Conservation (phyloP, 2,329 filamentous ascomycete genomes). For the Claviceps sorghi region DNA sequence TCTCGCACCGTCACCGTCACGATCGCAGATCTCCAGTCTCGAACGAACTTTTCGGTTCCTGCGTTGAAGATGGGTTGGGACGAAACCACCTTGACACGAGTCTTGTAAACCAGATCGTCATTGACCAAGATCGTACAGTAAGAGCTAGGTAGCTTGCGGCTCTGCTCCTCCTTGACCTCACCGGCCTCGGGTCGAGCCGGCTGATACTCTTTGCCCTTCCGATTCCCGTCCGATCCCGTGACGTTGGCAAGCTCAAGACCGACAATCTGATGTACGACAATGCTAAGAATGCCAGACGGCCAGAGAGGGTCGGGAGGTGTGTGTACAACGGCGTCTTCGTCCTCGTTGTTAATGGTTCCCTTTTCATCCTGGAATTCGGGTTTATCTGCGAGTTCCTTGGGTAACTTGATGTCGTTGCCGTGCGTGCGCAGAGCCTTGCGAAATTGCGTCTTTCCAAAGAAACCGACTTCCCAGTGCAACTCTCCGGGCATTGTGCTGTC, state of each 20-base stretch:
- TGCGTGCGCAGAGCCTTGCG: conserved; percentile 72
- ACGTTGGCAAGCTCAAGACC: conserved; percentile 86
- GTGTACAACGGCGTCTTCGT: conserved; percentile 73
- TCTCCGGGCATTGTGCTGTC: conserved; percentile 84
- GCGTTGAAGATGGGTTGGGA: conserved; percentile 96
- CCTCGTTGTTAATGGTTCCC: conserved; percentile 51
- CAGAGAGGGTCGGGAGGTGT: conserved; percentile 93
- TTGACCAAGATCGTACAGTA: conserved; percentile 91
- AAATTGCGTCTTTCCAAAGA: conserved; percentile 83
- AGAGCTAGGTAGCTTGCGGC: conserved; percentile 66
- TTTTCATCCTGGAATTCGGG: conserved; percentile 74
- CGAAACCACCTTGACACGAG: conserved; percentile 83
- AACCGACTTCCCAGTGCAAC: conserved; percentile 91
- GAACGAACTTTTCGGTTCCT: conserved; percentile 80
- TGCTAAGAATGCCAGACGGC: conserved; percentile 76
- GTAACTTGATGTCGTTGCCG: conserved; percentile 67
- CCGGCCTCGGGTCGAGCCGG: conserved; percentile 70
- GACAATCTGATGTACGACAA: conserved; percentile 88
- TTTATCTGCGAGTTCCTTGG: conserved; percentile 56
- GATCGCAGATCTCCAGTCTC: conserved; percentile 82
- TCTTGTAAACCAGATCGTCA: conserved; percentile 82
- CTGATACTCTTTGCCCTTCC: conserved; percentile 76
- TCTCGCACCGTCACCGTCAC: conserved; percentile 83
- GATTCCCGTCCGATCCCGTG: conserved; percentile 67
- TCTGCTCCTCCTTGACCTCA: conserved; percentile 72